Base-by-base conservation (phyloP, 805 yeast species). In the Dipodascus albidus region DNA sequence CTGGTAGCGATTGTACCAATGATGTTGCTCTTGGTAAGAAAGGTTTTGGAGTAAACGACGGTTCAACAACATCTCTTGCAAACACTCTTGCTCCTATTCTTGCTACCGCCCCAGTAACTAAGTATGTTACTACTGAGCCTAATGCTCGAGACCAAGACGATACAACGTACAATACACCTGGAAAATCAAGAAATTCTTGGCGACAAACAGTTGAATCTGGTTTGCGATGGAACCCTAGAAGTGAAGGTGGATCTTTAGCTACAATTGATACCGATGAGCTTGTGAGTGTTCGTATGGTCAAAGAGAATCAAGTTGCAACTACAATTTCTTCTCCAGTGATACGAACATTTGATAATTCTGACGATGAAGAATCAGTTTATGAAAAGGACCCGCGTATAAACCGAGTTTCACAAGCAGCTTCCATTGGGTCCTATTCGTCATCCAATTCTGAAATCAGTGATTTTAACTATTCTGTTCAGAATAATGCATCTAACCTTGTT, bases 201-300 rank as follows among this genome's bases (percentile, higher is more conserved):
- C 73, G 89, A 62, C 70, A 67, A 57, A 68, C 72, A 3, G 64
- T 70, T 58, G 60, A 64, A 17, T 61, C 65, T 23, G 65, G 64
- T 47, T 59, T 65, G 38, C 55, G 66, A 47, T 70, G 75, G 73
- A 71, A 73, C 58, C 72, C 78, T 49, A 78, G 91, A 64, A 81
- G 78, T 35, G 83, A 95, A 8, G 73, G 80, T 53, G 78, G 77
- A 41, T 86, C 96, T 0, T 62, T 85, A 54, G 89, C 88, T 23
- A 88, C 96, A 0, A 90, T 90, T 33, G 82, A 90, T 31, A 87
- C 96, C 0, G 87, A 83, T 51, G 91, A 87, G 64, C 75, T 89
- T 49, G 76, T 88, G 63, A 84, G 87, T 2, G 87, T 89, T 41
- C 77, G 88, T 62, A 73, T 88, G 47, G 88, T 85, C 9, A 38